Percentiles rank a stretch among this genome's conserved stretches.
phyloP scores from a whole-genome alignment of 2,329 filamentous ascomycete species.

The Exophiala lecanii-corni region DNA sequence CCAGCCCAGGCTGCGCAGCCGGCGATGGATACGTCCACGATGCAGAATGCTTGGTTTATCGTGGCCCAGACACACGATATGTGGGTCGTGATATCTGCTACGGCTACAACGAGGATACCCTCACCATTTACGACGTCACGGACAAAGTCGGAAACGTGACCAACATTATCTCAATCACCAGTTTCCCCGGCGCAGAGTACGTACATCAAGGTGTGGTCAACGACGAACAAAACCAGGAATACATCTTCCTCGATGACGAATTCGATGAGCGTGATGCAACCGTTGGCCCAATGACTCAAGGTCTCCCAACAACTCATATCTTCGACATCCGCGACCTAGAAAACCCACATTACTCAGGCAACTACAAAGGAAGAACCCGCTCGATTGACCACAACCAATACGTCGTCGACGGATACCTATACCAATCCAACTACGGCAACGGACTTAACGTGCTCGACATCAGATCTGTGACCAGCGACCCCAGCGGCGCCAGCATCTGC shows the following conservation, averaged over 20 bases:
- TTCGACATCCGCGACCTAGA: conserved; percentile 46
- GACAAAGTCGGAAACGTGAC: conserved; percentile 10
- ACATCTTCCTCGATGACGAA: conserved; percentile 51
- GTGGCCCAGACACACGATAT: conserved; percentile 48
- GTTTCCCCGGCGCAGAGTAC: conserved; percentile 35
- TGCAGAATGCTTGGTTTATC: conserved; percentile 56
- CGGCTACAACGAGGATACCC: conserved; percentile 47
- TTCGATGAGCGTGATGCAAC: conserved; percentile 43
- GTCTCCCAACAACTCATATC: conserved; percentile 48
- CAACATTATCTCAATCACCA: conserved; percentile 11
- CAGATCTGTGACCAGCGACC: conserved; percentile 30
- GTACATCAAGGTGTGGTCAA: conserved; percentile 56
- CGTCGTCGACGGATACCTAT: conserved; percentile 40
- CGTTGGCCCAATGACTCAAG: conserved; percentile 38
- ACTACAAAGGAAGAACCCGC: conserved; percentile 38
- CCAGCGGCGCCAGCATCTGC: conserved; percentile 34
- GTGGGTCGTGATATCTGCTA: conserved; percentile 52
- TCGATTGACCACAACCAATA: conserved; percentile 51
- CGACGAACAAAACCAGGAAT: conserved; percentile 42
- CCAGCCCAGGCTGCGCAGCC: conserved; percentile 50
- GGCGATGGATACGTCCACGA: conserved; percentile 59
- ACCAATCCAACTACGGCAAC: conserved; percentile 49
- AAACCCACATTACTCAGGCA: conserved; percentile 41
- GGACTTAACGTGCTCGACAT: conserved; percentile 40
- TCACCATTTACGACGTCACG: conserved; percentile 24